A percentile compares a stretch with the other conserved stretches of the same genome.
Conservation (phyloP, 306 rosid genomes). For the Vigna trinervia region DNA sequence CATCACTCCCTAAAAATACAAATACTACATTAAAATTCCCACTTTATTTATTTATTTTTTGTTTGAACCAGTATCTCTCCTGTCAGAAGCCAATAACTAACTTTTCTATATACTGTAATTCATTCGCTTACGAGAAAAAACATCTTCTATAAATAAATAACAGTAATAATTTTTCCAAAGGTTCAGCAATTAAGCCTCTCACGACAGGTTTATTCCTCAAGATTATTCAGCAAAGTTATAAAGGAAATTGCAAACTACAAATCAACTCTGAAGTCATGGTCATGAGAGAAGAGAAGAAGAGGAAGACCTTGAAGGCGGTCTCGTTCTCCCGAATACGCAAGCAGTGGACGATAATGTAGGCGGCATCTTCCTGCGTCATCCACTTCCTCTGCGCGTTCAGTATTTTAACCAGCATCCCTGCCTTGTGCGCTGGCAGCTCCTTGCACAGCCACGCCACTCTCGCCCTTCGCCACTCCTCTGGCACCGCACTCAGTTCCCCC, state of each 20-base stretch:
- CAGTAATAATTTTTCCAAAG: too few species aligned
- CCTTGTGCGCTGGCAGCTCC: slow-evolving; percentile 53
- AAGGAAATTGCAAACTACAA: neutral
- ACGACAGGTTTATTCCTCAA: too few species aligned
- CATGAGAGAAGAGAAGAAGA: neutral
- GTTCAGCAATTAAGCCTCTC: too few species aligned
- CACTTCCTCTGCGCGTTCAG: slow-evolving; percentile 89
- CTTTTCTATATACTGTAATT: too few species aligned
- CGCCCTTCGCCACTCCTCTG: slow-evolving; percentile 61
- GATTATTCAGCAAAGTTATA: too few species aligned
- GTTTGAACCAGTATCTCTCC: neutral
- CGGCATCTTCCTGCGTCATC: slow-evolving; percentile 68
- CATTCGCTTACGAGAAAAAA: too few species aligned
- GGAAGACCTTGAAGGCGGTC: slow-evolving; percentile 58
- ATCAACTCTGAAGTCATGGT: neutral
- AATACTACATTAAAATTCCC: neutral
- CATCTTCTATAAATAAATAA: too few species aligned
- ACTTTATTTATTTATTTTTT: neutral
- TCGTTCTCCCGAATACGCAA: slow-evolving; percentile 89
- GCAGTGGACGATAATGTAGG: slow-evolving; percentile 81
- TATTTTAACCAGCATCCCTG: slow-evolving; percentile 53
- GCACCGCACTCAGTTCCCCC: slow-evolving; percentile 51
- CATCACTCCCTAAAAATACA: neutral
- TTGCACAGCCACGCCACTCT: slow-evolving; percentile 62
- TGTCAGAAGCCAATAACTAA: neutral